Conservation (phyloP, 192 early-diverging fungal species). For the Polychytrium aggregatum region DNA sequence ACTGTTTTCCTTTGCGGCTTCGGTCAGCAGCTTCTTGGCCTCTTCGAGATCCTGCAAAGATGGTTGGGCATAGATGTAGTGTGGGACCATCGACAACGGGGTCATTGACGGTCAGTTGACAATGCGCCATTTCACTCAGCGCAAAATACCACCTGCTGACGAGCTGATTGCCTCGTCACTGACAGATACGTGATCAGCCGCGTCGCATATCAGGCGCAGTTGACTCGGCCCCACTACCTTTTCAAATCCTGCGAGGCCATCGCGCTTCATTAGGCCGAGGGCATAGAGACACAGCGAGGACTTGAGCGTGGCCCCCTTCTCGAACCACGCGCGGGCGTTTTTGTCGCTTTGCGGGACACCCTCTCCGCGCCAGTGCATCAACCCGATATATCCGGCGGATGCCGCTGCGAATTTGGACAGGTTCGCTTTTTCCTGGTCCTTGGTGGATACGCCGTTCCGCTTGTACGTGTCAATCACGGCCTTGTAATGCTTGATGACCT, state of each 20-base stretch:
- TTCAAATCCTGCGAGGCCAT: constrained; percentile 27
- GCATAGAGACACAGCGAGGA: constrained; percentile 59
- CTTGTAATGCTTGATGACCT: constrained; percentile 37
- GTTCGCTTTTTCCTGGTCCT: constrained; percentile 7
- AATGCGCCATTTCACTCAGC: constrained; percentile 1
- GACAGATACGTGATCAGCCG: no score
- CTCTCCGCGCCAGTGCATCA: constrained; percentile 89
- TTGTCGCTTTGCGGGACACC: constrained; percentile 49
- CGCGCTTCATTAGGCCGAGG: constrained; percentile 71
- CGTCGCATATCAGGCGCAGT: no score
- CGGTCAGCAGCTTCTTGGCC: constrained; percentile 41
- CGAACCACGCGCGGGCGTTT: constrained; percentile 70
- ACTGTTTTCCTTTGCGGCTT: constrained; percentile 53
- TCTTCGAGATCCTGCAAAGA: background rate
- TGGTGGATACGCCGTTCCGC: constrained; percentile 5
- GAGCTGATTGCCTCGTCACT: background rate
- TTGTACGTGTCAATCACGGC: constrained; percentile 18
- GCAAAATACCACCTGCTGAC: background rate
- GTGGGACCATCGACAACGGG: background rate
- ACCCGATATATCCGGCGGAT: constrained; percentile 69
- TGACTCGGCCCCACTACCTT: no score
- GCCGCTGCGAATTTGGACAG: constrained; percentile 55
- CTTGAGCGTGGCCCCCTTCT: constrained; percentile 45
- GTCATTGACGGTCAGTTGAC: constrained; percentile 1
- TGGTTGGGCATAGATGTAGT: background rate